Conservation (phyloP, 371 early-diverging fungal species). For the Rhizomucor miehei region DNA sequence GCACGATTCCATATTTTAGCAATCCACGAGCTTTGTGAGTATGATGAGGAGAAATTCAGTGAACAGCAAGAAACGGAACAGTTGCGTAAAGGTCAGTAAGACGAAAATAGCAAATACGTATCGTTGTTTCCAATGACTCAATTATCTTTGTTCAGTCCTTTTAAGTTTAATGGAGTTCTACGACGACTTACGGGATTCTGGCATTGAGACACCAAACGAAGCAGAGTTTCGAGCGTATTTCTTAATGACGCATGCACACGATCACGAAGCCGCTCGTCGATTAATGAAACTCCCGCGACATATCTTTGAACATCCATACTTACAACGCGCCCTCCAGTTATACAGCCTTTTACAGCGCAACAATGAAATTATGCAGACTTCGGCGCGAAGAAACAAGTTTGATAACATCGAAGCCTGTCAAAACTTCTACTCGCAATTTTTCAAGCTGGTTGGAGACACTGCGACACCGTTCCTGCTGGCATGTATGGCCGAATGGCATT, state of each 20-base stretch:
- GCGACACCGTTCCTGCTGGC: conserved; percentile 71
- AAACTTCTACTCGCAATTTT: conserved; percentile 64
- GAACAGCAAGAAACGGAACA: conserved; percentile 88
- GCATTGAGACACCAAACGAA: conserved; percentile 67
- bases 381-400: conserved; percentile 41
- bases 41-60: conserved; percentile 59
- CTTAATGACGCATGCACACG: conserved; percentile 69
- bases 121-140: background rate
- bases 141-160: conserved; percentile 43
- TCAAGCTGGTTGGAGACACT: conserved; percentile 57
- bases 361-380: conserved; percentile 47
- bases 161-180: conserved; percentile 84
- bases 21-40: conserved; percentile 70
- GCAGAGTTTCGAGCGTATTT: conserved; percentile 89
- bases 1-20: conserved; percentile 88
- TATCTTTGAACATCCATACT: conserved; percentile 54
- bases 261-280: conserved; percentile 65
- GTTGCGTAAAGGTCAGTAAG: conserved; percentile 68
- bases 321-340: conserved; percentile 68
- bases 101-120: background rate
- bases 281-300: conserved; percentile 54
- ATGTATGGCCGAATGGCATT: conserved; percentile 72
- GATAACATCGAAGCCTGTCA: conserved; percentile 57
- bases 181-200: conserved; percentile 63
- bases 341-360: conserved; percentile 60